Conservation (phyloP, 768 basidiomycete species). For the Podaxis carcinomalis region DNA sequence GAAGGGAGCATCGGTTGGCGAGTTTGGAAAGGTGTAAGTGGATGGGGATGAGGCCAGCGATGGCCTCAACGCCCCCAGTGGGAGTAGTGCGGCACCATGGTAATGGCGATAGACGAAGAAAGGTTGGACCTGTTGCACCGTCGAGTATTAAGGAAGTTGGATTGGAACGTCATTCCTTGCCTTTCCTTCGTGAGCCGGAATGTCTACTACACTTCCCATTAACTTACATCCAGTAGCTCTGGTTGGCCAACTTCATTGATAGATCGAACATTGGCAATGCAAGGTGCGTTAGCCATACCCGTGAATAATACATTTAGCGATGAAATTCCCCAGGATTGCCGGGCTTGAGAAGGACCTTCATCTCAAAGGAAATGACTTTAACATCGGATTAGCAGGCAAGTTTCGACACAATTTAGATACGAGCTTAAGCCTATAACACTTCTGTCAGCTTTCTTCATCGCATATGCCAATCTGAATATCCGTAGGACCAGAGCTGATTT, state of each 20-base stretch:
- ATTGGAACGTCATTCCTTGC: slow-evolving; percentile 29
- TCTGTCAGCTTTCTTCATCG: neutral
- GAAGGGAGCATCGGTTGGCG: no score
- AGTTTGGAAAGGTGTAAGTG: no score
- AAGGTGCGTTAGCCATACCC: neutral
- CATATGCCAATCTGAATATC: neutral
- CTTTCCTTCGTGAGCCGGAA: slow-evolving; percentile 24
- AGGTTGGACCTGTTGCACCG: neutral
- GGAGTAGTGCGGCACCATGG: no score
- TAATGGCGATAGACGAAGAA: neutral
- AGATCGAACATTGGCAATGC: slow-evolving; percentile 29
- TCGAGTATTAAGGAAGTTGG: slow-evolving; percentile 25
- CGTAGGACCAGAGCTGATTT: neutral
- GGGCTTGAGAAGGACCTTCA: slow-evolving; percentile 22
- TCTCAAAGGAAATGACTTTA: slow-evolving; percentile 24
- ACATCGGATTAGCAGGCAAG: slow-evolving; percentile 14
- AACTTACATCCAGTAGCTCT: neutral
- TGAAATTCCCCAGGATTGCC: slow-evolving; percentile 18
- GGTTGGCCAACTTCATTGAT: slow-evolving; percentile 20
- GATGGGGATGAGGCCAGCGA: no score
- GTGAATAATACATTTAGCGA: neutral
- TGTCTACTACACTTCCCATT: neutral
- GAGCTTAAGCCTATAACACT: neutral
- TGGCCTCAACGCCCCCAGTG: no score
- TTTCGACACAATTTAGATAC: neutral